Evolutionary conservation across 495 filamentous ascomycete genomes (phyloP).

Genomic region (Extremus antarcticus): DNA sequence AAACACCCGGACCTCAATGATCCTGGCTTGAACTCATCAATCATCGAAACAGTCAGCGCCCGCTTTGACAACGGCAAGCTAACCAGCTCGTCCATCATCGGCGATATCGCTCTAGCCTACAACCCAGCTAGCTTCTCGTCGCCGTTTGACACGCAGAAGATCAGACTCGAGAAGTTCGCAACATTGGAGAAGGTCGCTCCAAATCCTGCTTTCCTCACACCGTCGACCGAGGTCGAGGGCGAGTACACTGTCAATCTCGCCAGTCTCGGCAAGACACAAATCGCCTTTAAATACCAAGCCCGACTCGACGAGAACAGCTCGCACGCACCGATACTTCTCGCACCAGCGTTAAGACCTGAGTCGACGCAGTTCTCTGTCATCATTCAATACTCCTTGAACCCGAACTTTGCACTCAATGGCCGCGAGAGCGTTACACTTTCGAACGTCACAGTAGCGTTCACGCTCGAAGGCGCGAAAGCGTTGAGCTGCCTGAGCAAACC

Average conservation of each 20-base stretch:
- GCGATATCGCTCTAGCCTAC: constrained; percentile 83
- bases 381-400: constrained; percentile 78
- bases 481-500: constrained; percentile 61
- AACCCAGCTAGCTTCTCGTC: constrained; percentile 48
- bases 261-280: constrained; percentile 58
- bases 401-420: constrained; percentile 40
- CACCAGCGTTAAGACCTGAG: constrained; percentile 74
- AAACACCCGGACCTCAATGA: constrained; percentile 75
- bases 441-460: constrained; percentile 72
- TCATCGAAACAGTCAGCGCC: constrained; percentile 84
- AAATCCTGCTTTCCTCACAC: constrained; percentile 78
- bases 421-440: constrained; percentile 49
- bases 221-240: constrained; percentile 58
- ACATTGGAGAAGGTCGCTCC: constrained; percentile 90
- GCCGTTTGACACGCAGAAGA: constrained; percentile 47
- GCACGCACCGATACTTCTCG: constrained; percentile 70
- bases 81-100: constrained; percentile 63
- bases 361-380: constrained; percentile 72
- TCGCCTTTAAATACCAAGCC: constrained; percentile 93
- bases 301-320: constrained; percentile 55
- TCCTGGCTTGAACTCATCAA: constrained; percentile 75
- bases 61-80: constrained; percentile 65
- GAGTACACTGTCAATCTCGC: constrained; percentile 68
- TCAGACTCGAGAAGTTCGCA: constrained; percentile 83
- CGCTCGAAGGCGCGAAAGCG: constrained; percentile 58